Evolutionary conservation across 2,329 filamentous ascomycete species (phyloP), one percentile per base, ranked within the genome.

Genomic region (Curvularia lunata): DNA sequence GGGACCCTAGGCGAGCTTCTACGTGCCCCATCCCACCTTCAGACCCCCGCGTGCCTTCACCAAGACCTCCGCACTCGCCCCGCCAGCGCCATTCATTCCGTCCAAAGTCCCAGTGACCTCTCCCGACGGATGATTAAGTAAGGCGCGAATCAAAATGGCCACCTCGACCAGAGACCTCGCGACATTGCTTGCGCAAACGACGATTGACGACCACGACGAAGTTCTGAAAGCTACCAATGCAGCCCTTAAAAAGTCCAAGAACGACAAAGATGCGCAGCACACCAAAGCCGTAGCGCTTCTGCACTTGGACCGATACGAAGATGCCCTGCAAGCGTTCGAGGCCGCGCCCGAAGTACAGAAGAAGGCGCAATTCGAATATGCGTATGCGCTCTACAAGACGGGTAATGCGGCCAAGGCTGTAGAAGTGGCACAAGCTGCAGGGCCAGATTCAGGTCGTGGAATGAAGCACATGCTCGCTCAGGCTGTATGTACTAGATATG

Each of bases 351-450:
- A 79, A 62, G 78, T 93, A 56, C 85, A 88, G 71, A 79, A 84
- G 38, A 78, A 78, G 56, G 91, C 88, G 64, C 71, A 78, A 16
- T 81, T 93, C 42, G 91, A 93, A 75, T 88, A 88, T 73, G 86
- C 89, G 2, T 96, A 96, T 79, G 88, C 90, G n/a, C 83, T 93
- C 19, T 96, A 95, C 79, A 95, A 93, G 80, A 84, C 86, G 0
- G 90, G 90, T 23, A 83, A 87, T 63, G 83, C 91, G 1, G 80
- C 83, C 19, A 87, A 88, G 55, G 91, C 91, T 19, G 82, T 84
- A 25, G 75, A 82, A 27, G 72, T 85, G 27, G 83, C 84, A 23
- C 76, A 79, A 10, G 71, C 69, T 4, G 70, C 74, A 27, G 72
- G 58, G 12, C 25, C 58, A 38, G 51, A 53, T 23, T 66, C 71